Conservation (phyloP, 176 grass and related monocot genomes). For the Phragmites australis region DNA sequence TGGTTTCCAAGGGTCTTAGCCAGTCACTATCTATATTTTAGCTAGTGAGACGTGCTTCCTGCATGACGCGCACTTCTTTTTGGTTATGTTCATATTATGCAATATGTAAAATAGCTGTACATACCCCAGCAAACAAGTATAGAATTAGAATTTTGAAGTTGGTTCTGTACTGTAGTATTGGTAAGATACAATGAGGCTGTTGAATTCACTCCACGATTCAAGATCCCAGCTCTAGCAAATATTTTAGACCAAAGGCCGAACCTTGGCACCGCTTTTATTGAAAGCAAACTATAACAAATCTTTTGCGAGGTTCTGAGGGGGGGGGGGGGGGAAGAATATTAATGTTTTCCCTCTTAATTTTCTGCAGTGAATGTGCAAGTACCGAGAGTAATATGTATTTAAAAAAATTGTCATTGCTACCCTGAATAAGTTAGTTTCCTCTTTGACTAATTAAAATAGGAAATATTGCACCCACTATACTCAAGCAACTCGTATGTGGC, state of each 20-base stretch:
- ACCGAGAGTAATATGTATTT: background rate
- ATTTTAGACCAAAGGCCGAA: no score
- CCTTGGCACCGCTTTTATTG: no score
- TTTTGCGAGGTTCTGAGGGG: background rate
- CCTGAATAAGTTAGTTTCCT: background rate
- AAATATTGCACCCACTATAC: background rate
- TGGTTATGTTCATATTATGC: background rate
- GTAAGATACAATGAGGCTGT: background rate
- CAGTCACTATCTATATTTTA: constrained; percentile 49
- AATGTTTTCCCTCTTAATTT: background rate
- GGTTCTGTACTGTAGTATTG: background rate
- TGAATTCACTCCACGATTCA: background rate
- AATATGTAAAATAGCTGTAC: constrained; percentile 35
- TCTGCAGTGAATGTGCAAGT: background rate
- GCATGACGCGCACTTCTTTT: background rate
- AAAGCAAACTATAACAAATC: no score
- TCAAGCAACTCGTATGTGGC: background rate
- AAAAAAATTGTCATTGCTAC: background rate
- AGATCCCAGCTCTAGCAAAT: constrained; percentile 1
- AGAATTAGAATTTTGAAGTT: constrained; percentile 4
- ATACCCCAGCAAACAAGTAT: constrained; percentile 14
- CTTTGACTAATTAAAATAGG: background rate
- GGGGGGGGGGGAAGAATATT: background rate
- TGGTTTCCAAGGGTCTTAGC: constrained; percentile 22
- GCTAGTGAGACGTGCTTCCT: constrained; percentile 17